These are phyloP conservation scores for Hirsutella thompsonii DNA, from an alignment of 2,329 filamentous ascomycete genomes.

Conservation along the genomic window DNA sequence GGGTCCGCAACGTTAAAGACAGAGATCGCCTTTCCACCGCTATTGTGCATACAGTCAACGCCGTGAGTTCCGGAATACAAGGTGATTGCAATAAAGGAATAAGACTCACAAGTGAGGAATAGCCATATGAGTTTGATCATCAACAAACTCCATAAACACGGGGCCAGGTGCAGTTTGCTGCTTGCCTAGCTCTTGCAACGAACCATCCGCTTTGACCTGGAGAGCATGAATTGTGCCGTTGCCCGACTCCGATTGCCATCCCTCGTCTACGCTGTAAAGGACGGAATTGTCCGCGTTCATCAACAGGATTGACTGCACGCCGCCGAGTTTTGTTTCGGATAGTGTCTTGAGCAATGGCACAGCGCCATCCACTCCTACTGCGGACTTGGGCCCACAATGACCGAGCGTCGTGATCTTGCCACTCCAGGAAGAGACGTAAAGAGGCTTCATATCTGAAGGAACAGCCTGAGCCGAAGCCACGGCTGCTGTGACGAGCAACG, in stretches of 20 bases:
- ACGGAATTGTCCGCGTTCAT: conserved; percentile 32
- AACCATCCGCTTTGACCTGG: conserved; percentile 22
- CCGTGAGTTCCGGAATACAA: background rate
- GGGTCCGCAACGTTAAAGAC: conserved; percentile 30
- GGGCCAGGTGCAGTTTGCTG: conserved; percentile 24
- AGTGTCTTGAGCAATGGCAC: background rate
- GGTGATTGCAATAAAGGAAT: background rate
- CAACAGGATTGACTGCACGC: conserved; percentile 39
- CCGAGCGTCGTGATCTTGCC: background rate
- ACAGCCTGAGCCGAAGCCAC: too few relatives aligned
- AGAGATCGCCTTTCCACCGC: conserved; percentile 27
- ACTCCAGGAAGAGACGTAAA: background rate
- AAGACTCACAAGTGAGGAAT: conserved; percentile 32
- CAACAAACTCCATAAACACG: conserved; percentile 30
- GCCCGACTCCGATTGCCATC: conserved; percentile 23
- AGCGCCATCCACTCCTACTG: background rate
- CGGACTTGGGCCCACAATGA: background rate
- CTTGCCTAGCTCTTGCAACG: conserved; percentile 22
- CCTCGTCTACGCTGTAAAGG: conserved; percentile 51
- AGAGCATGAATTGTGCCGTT: conserved; percentile 32
- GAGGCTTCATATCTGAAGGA: background rate
- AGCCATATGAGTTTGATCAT: conserved; percentile 22
- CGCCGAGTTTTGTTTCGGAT: background rate
- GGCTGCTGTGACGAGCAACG: too few relatives aligned
- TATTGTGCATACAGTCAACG: conserved; percentile 7